Percentiles rank a stretch among this genome's conserved stretches.
These are phyloP conservation scores for Annulohypoxylon nitens DNA, from an alignment of 495 filamentous ascomycete genomes.

Conservation along the genomic window DNA sequence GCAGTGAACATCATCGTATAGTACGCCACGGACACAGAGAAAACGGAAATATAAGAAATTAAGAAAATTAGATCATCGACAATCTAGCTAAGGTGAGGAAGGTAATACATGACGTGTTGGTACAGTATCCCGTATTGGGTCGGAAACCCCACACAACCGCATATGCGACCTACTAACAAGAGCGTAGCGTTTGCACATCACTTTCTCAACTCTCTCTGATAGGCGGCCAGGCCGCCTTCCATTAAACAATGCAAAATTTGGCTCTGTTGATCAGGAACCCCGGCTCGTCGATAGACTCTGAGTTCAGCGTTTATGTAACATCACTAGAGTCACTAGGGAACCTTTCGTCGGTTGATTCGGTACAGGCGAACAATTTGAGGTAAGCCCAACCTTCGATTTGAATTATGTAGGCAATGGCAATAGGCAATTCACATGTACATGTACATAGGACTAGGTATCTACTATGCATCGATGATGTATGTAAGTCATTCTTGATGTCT, in stretches of 20 bases:
- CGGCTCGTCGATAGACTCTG: background rate
- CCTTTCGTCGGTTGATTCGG: slow-evolving; percentile 7
- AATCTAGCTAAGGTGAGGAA: slow-evolving; percentile 5
- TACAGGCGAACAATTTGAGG: too few species aligned
- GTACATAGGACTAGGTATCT: background rate
- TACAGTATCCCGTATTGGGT: slow-evolving; percentile 5
- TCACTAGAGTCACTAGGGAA: slow-evolving; percentile 6
- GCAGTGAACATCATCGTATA: slow-evolving; percentile 9
- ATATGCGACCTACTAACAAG: slow-evolving; percentile 20
- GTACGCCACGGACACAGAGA: background rate
- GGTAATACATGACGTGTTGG: slow-evolving; percentile 32
- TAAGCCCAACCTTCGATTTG: slow-evolving; percentile 10
- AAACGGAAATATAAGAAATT: slow-evolving; percentile 7
- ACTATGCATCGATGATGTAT: background rate
- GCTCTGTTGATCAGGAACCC: slow-evolving; percentile 21
- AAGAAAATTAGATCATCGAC: slow-evolving; percentile 11
- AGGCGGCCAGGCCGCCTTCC: slow-evolving; percentile 19
- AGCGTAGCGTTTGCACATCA: slow-evolving; percentile 38
- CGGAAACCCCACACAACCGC: slow-evolving; percentile 36
- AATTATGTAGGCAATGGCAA: background rate
- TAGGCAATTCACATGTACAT: background rate
- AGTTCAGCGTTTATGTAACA: slow-evolving; percentile 19
- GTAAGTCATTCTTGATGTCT: background rate
- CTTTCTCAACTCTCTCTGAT: slow-evolving; percentile 30
- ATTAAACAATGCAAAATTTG: slow-evolving; percentile 20